phyloP scores from a whole-genome alignment of 2,329 filamentous ascomycete species.

The Fusarium gaditjirri region DNA sequence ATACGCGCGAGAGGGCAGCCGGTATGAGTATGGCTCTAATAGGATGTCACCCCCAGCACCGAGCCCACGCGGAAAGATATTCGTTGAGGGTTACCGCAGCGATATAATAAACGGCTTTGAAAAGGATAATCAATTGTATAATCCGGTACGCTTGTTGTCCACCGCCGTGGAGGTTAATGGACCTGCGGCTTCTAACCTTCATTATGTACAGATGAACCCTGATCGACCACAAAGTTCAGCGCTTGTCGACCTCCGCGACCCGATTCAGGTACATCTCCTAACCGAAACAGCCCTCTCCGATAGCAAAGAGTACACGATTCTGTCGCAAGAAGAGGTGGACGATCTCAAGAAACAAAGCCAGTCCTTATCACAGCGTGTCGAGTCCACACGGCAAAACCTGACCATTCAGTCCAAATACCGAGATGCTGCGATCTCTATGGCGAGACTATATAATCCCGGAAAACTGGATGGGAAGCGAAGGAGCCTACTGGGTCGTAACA shows the following conservation, averaged over 20 bases:
- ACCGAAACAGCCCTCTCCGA: slow-evolving; percentile 94
- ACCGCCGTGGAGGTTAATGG: not conserved
- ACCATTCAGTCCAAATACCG: slow-evolving; percentile 92
- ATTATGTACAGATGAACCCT: slow-evolving; percentile 57
- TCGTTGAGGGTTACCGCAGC: slow-evolving; percentile 69
- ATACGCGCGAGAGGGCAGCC: slow-evolving; percentile 49
- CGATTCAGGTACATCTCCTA: slow-evolving; percentile 87
- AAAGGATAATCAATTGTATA: slow-evolving; percentile 64
- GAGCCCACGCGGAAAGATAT: slow-evolving; percentile 57
- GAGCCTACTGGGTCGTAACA: slow-evolving; percentile 63
- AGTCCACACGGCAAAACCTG: slow-evolving; percentile 83
- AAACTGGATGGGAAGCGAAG: slow-evolving; percentile 58
- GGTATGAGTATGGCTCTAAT: slow-evolving; percentile 50
- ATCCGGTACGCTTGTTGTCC: slow-evolving; percentile 61
- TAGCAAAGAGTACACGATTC: slow-evolving; percentile 83
- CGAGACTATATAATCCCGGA: slow-evolving; percentile 78
- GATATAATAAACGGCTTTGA: slow-evolving; percentile 66
- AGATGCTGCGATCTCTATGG: slow-evolving; percentile 89
- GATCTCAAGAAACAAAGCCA: slow-evolving; percentile 87
- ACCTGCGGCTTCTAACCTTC: slow-evolving; percentile 21
- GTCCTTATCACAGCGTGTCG: slow-evolving; percentile 78
- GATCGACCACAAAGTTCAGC: slow-evolving; percentile 65
- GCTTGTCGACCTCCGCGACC: slow-evolving; percentile 72
- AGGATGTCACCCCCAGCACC: slow-evolving; percentile 49
- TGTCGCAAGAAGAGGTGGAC: slow-evolving; percentile 93